Conservation (phyloP, 768 basidiomycete genomes). For the Auricularia cornea region DNA sequence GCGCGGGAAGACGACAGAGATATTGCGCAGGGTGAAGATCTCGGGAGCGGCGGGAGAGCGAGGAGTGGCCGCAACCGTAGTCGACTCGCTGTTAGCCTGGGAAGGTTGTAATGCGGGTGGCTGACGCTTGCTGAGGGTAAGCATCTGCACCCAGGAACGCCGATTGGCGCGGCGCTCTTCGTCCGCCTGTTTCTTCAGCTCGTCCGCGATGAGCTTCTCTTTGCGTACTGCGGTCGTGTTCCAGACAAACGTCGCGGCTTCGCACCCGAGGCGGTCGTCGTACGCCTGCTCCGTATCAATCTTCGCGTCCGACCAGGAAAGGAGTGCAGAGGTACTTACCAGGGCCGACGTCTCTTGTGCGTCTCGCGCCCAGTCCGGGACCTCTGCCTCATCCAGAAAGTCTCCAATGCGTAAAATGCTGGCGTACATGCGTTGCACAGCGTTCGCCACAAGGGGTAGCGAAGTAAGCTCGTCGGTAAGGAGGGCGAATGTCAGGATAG, state of each 20-base stretch:
- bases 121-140: not conserved
- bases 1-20: slow-evolving; percentile 49
- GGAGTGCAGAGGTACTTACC: not conserved
- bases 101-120: not conserved
- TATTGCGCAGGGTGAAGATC: slow-evolving; percentile 45
- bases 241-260: not conserved
- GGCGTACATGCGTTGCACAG: not conserved
- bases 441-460: not conserved
- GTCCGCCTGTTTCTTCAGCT: not conserved
- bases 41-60: not conserved
- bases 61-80: slow-evolving; percentile 24
- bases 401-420: slow-evolving; percentile 63
- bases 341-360: slow-evolving; percentile 30
- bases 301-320: too few species aligned
- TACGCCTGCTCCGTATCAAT: too few species aligned
- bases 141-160: not conserved
- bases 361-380: slow-evolving; percentile 69
- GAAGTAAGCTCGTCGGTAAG: not conserved
- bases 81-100: not conserved
- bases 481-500: not conserved
- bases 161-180: not conserved
- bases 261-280: not conserved
- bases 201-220: not conserved
- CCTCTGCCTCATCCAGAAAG: slow-evolving; percentile 66
- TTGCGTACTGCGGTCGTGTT: not conserved